Conservation (phyloP, 208 protist species). For the Naegleria lovaniensis region DNA sequence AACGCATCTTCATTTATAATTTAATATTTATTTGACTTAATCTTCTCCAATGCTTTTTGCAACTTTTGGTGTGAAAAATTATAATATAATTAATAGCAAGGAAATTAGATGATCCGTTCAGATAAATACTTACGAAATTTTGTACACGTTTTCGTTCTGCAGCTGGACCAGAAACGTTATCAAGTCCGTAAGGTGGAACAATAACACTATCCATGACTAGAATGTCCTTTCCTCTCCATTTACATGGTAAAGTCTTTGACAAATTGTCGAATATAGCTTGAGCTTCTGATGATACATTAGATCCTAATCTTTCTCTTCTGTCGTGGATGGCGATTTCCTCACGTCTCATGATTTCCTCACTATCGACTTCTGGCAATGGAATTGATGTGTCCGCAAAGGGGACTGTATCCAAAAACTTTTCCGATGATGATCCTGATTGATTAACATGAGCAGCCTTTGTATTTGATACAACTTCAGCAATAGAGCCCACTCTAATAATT, state of each 20-base stretch:
- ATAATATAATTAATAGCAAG: neutral
- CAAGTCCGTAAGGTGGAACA: neutral
- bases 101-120: too few species aligned
- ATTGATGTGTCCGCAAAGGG: neutral
- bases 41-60: neutral
- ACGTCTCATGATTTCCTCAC: neutral
- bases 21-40: neutral
- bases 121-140: neutral
- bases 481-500: neutral
- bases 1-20: neutral
- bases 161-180: neutral
- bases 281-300: slow-evolving; percentile 5
- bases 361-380: neutral
- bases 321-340: neutral
- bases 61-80: neutral
- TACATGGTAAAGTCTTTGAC: slow-evolving; percentile 17
- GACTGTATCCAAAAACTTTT: neutral
- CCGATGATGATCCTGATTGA: neutral
- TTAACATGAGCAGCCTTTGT: neutral
- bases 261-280: slow-evolving; percentile 22
- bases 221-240: slow-evolving; percentile 5
- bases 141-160: neutral
- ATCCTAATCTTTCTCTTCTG: slow-evolving; percentile 19
- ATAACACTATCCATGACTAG: slow-evolving; percentile 6
- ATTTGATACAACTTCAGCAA: slow-evolving; percentile 1